Conservation (phyloP, 2,329 filamentous ascomycete genomes). For the Aspergillus pseudotamarii region DNA sequence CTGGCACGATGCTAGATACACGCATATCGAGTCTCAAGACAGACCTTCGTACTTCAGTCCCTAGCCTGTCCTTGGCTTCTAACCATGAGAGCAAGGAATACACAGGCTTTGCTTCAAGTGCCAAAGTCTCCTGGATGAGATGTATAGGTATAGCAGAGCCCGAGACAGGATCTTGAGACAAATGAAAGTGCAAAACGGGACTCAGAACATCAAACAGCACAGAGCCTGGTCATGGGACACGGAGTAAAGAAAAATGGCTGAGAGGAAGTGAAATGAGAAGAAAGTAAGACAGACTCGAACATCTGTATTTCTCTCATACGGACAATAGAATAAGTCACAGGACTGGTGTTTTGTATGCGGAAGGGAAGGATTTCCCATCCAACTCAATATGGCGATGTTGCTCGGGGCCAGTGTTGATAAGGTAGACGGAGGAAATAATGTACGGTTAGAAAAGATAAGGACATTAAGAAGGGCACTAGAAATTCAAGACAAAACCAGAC, state of each 20-base stretch:
- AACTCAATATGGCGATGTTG: slow-evolving; percentile 12
- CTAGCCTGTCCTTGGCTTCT: slow-evolving; percentile 1
- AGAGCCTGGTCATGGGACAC: neutral
- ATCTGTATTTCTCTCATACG: slow-evolving; percentile 8
- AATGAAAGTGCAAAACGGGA: neutral
- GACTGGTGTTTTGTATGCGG: slow-evolving; percentile 2
- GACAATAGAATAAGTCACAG: neutral
- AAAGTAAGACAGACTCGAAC: neutral
- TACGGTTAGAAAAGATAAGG: slow-evolving; percentile 17
- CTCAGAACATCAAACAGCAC: slow-evolving; percentile 4
- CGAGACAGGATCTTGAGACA: slow-evolving; percentile 1
- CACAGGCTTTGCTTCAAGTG: neutral
- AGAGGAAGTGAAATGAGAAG: neutral
- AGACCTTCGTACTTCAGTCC: slow-evolving; percentile 4
- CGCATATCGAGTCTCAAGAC: slow-evolving; percentile 10
- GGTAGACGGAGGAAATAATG: slow-evolving; percentile 13
- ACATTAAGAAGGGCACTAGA: slow-evolving; percentile 25
- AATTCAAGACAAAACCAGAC: slow-evolving; percentile 21
- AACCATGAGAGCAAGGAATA: slow-evolving; percentile 2
- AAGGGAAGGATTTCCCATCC: slow-evolving; percentile 5
- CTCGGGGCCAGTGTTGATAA: slow-evolving; percentile 17
- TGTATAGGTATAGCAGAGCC: slow-evolving; percentile 1
- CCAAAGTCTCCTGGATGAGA: neutral
- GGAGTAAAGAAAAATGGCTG: neutral
- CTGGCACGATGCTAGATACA: slow-evolving; percentile 17